Evolutionary conservation across 116 monocot genomes (phyloP), one percentile per base, ranked within the genome.

Genomic region (Trichopus zeylanicus): DNA sequence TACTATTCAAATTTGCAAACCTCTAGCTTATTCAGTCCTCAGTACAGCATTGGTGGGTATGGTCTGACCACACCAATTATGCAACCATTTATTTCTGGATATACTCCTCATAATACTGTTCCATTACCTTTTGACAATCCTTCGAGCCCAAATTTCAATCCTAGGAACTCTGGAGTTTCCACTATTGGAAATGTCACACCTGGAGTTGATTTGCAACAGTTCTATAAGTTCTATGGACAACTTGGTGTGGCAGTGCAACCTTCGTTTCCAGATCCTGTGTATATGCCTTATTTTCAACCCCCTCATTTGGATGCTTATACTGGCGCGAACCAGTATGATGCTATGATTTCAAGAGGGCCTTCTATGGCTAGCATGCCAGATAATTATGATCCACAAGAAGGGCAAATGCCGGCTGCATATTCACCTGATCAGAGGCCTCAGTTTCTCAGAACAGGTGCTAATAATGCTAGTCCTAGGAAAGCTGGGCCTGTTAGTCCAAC

Each of bases 191-290:
- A 49, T 72, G 18, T 67, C 31, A 19, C 65, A 52, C 66, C 69
- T 49, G 72, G 59, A 34, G 42, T 60, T 53, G 82, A 87, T 38
- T 57, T 80, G 53, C 71, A 80, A 39, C 63, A 77, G 16, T 52
- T 70, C 21, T 76, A 80, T 57, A 86, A 83, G 59, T 67, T 75
- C 35, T 86, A 86, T 62, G 89, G 86, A 23, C 89, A 87, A 37
- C 52, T 73, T 37, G 87, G 78, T 7, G 26, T 78, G 19, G 51
- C 79, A 57, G 62, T 65, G 46, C 83, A 73, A 42, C 81, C 72
- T 53, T 42, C 95, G 26, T 68, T 76, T 48, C 29, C 67, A 26
- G 84, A 89, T 56, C 72, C 80, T 56, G 27, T 81, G 0, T 83
- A 70, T 62, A 60, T 79, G 60, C 71, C 71, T 30, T 87, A 73